Conservation (phyloP, 495 filamentous ascomycete genomes). For the Penicillium coprophilum region DNA sequence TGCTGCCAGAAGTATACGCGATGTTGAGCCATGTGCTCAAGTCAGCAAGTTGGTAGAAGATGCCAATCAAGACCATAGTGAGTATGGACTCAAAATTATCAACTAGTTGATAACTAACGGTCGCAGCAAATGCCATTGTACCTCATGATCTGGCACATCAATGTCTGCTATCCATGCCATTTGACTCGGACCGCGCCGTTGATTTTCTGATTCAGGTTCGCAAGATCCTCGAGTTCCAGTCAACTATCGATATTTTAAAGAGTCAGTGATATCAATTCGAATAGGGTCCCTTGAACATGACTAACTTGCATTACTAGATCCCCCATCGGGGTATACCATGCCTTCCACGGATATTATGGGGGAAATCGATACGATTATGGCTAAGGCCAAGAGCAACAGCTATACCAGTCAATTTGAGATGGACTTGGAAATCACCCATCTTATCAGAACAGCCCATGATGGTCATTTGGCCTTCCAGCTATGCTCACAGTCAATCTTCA, state of each 20-base stretch:
- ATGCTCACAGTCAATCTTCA: constrained; percentile 33
- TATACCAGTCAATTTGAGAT: constrained; percentile 54
- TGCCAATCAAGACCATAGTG: constrained; percentile 21
- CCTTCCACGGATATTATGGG: constrained; percentile 51
- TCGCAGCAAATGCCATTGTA: constrained; percentile 20
- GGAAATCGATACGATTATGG: constrained; percentile 43
- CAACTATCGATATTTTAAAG: constrained; percentile 54
- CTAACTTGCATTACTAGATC: constrained; percentile 29
- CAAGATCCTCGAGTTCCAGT: constrained; percentile 58
- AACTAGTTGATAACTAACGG: constrained; percentile 14
- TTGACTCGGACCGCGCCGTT: constrained; percentile 50
- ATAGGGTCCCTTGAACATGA: background rate
- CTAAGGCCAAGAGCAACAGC: constrained; percentile 32
- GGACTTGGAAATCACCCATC: constrained; percentile 41
- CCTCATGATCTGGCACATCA: constrained; percentile 40
- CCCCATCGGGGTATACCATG: constrained; percentile 55
- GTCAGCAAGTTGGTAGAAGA: constrained; percentile 23
- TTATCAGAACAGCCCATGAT: constrained; percentile 49
- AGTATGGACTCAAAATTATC: background rate
- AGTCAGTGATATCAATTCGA: constrained; percentile 5
- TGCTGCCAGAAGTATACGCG: constrained; percentile 16
- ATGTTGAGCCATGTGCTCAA: constrained; percentile 31
- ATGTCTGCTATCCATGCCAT: constrained; percentile 58
- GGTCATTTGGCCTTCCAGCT: constrained; percentile 43
- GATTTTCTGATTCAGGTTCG: constrained; percentile 55